Conservation (phyloP, 768 basidiomycete species). For the Suillus occidentalis region DNA sequence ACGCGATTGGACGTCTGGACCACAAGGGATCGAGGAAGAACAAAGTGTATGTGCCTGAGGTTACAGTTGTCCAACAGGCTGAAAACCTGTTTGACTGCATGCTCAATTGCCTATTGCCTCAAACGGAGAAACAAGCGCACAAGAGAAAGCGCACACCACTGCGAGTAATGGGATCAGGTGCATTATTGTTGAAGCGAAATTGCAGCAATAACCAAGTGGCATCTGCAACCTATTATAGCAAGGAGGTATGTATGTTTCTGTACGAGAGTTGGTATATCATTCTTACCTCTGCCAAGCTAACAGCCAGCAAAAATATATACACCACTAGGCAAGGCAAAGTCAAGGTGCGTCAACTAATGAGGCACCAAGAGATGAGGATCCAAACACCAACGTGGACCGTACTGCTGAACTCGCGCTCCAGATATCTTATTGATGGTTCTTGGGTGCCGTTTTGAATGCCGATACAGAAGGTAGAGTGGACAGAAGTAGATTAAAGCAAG, state of each 20-base stretch:
- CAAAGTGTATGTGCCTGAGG: conserved; percentile 51
- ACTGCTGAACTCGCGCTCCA: conserved; percentile 46
- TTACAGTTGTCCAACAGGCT: conserved; percentile 60
- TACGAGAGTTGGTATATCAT: neutral
- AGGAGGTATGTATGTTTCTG: conserved; percentile 7
- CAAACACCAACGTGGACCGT: conserved; percentile 48
- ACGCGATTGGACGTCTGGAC: conserved; percentile 52
- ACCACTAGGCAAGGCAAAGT: conserved; percentile 33
- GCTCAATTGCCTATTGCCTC: conserved; percentile 7
- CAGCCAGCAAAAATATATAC: conserved; percentile 52
- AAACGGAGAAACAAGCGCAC: conserved; percentile 34
- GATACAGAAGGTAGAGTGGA: conserved; percentile 49
- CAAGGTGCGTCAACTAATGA: conserved; percentile 20
- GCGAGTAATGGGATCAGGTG: conserved; percentile 45
- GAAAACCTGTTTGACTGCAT: conserved; percentile 43
- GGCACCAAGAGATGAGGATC: conserved; percentile 1
- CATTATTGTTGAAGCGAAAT: conserved; percentile 52
- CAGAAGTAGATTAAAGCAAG: conserved; percentile 48
- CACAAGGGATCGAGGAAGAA: conserved; percentile 61
- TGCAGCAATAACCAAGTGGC: conserved; percentile 61
- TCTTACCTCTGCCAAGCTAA: conserved; percentile 47
- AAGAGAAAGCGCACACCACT: conserved; percentile 47
- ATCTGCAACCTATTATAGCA: conserved; percentile 43
- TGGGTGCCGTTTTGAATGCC: conserved; percentile 45
- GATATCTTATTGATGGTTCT: conserved; percentile 51